Conservation (phyloP, 805 yeast genomes). For the Barnettozyma siamensis region DNA sequence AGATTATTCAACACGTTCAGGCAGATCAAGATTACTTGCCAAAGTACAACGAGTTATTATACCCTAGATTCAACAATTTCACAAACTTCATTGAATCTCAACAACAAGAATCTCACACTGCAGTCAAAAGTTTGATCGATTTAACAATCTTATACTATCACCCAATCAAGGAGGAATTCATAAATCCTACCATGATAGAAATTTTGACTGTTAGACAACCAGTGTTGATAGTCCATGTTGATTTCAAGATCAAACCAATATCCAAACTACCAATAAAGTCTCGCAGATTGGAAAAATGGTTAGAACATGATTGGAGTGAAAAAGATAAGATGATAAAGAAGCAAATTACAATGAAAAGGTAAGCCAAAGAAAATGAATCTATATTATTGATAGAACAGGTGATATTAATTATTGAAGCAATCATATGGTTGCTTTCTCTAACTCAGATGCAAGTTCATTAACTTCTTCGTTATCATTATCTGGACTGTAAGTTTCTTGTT, state of each 20-base stretch:
- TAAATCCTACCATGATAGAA: slow-evolving; percentile 33
- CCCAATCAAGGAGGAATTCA: slow-evolving; percentile 26
- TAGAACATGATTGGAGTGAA: slow-evolving; percentile 66
- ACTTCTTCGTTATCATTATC: slow-evolving; percentile 40
- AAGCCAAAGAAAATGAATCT: too few relatives aligned
- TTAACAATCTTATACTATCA: slow-evolving; percentile 34
- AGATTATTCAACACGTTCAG: slow-evolving; percentile 44
- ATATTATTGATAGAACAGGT: too few relatives aligned
- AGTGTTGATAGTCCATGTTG: slow-evolving; percentile 24
- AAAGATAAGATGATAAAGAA: slow-evolving; percentile 51
- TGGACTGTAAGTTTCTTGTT: slow-evolving; percentile 37
- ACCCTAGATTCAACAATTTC: slow-evolving; percentile 69
- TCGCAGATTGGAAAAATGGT: slow-evolving; percentile 61
- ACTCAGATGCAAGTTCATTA: slow-evolving; percentile 51
- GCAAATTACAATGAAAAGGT: slow-evolving; percentile 22
- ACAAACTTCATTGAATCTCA: slow-evolving; percentile 35
- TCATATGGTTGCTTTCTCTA: slow-evolving; percentile 49
- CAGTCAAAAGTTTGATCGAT: slow-evolving; percentile 25
- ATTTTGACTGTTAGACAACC: slow-evolving; percentile 30
- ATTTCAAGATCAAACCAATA: slow-evolving; percentile 29
- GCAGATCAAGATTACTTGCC: slow-evolving; percentile 59
- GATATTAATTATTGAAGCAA: not conserved
- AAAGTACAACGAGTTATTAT: slow-evolving; percentile 51
- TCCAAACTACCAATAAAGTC: slow-evolving; percentile 47
- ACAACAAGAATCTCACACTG: slow-evolving; percentile 4